These are phyloP conservation scores for Verticillium dahliae DNA, from an alignment of 2,329 filamentous ascomycete species.

Conservation along the genomic window DNA sequence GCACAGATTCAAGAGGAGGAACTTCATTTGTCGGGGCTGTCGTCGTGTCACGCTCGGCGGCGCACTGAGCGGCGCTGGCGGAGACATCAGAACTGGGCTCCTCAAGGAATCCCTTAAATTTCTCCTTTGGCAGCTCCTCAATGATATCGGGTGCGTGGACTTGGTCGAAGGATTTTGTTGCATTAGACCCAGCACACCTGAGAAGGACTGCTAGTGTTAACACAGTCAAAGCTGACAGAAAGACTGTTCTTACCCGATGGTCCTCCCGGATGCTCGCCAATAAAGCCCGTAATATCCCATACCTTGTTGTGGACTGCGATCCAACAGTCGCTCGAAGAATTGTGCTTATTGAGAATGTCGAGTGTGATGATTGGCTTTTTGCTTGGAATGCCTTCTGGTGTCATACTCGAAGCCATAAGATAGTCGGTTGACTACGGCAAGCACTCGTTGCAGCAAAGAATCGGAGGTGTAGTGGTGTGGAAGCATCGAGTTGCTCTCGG, in stretches of 20 bases:
- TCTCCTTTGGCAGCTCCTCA: conserved; percentile 32
- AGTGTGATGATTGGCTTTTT: conserved; percentile 12
- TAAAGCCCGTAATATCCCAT: conserved; percentile 64
- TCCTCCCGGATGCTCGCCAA: conserved; percentile 33
- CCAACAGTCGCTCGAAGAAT: conserved; percentile 49
- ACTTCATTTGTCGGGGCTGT: conserved; percentile 1
- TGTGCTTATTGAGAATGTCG: conserved; percentile 39
- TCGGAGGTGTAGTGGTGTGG: no score
- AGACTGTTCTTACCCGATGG: conserved; percentile 18
- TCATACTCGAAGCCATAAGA: neutral
- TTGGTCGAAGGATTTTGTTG: conserved; percentile 42
- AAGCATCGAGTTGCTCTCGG: no score
- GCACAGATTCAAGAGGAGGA: conserved; percentile 36
- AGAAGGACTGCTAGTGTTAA: conserved; percentile 35
- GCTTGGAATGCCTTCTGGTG: neutral
- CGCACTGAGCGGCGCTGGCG: conserved; percentile 2
- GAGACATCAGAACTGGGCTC: conserved; percentile 27
- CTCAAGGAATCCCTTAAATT: conserved; percentile 42
- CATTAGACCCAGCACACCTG: conserved; percentile 45
- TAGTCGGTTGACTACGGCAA: neutral
- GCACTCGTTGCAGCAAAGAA: neutral
- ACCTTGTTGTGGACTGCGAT: conserved; percentile 62
- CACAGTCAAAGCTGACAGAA: neutral
- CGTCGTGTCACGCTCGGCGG: conserved; percentile 5
- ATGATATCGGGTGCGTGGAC: conserved; percentile 39